Evolutionary conservation across 768 basidiomycete genomes (phyloP).

Genomic region (Hypsizygus marmoreus): DNA sequence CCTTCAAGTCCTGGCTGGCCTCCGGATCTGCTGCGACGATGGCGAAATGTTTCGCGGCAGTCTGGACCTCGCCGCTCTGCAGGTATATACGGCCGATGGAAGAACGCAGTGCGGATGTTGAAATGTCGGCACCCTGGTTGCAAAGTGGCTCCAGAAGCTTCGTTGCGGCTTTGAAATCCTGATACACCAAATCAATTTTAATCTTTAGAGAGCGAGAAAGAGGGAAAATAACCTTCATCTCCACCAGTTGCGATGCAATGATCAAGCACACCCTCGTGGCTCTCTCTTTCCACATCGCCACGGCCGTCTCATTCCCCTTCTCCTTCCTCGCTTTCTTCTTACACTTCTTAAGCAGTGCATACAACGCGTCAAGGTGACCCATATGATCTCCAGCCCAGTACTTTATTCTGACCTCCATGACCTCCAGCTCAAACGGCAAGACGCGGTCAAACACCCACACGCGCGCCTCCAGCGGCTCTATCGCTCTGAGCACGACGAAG

Average conservation of each 20-base stretch:
- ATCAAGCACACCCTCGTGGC: slow-evolving; percentile 75
- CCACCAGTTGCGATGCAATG: slow-evolving; percentile 78
- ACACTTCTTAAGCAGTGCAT: slow-evolving; percentile 63
- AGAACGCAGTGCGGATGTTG: slow-evolving; percentile 62
- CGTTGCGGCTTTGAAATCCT: slow-evolving; percentile 74
- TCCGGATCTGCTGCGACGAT: slow-evolving; percentile 45
- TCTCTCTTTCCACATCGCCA: slow-evolving; percentile 83
- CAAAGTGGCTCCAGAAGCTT: slow-evolving; percentile 71
- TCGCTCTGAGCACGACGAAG: slow-evolving; percentile 65
- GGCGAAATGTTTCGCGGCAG: slow-evolving; percentile 61
- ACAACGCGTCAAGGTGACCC: slow-evolving; percentile 77
- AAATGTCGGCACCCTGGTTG: slow-evolving; percentile 32
- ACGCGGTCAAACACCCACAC: slow-evolving; percentile 61
- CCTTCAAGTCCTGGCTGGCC: slow-evolving; percentile 45
- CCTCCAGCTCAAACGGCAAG: slow-evolving; percentile 62
- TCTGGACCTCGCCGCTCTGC: slow-evolving; percentile 64
- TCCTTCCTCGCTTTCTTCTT: slow-evolving; percentile 49
- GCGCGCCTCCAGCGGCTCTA: slow-evolving; percentile 54
- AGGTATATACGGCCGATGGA: slow-evolving; percentile 75
- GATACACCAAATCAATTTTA: background rate
- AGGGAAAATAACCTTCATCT: slow-evolving; percentile 66
- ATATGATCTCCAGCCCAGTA: slow-evolving; percentile 85
- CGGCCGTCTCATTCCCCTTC: slow-evolving; percentile 33
- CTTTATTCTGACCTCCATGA: slow-evolving; percentile 72
- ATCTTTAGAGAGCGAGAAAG: background rate